Conservation (phyloP, 768 basidiomycete genomes). For the Gloeostereum incarnatum region DNA sequence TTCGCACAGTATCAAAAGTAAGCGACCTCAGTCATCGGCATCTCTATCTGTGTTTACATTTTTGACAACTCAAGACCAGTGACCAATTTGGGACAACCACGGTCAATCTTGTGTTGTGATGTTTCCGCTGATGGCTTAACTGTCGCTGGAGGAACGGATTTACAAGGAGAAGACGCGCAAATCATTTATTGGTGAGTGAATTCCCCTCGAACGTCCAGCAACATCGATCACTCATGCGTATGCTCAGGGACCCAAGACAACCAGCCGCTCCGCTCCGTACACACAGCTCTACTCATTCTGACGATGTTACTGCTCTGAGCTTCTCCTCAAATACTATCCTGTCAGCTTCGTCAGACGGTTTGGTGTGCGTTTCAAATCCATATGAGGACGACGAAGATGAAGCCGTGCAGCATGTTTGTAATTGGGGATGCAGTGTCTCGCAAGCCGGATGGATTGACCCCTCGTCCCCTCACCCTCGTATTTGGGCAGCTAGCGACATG, state of each 20-base stretch:
- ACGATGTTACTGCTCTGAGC: constrained; percentile 77
- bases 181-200: constrained; percentile 70
- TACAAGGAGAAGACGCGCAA: constrained; percentile 72
- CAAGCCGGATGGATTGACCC: constrained; percentile 68
- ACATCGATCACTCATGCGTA: constrained; percentile 1
- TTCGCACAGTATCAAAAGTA: constrained; percentile 49
- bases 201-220: not conserved
- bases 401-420: constrained; percentile 70
- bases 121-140: constrained; percentile 60
- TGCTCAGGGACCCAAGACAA: constrained; percentile 74
- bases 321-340: constrained; percentile 54
- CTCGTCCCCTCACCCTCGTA: constrained; percentile 19
- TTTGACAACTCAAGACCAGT: constrained; percentile 41
- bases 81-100: constrained; percentile 31
- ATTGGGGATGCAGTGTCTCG: constrained; percentile 76
- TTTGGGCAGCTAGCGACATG: constrained; percentile 94
- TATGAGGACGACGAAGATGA: constrained; percentile 85
- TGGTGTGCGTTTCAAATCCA: constrained; percentile 63
- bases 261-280: constrained; percentile 57
- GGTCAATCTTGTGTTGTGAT: constrained; percentile 56
- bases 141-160: constrained; percentile 76
- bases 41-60: constrained; percentile 9
- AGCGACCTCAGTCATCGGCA: constrained; percentile 17
- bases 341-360: constrained; percentile 81
- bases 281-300: constrained; percentile 87